These are phyloP conservation scores for Neurospora hispaniola DNA, from an alignment of 495 filamentous ascomycete genomes.

Conservation along the genomic window DNA sequence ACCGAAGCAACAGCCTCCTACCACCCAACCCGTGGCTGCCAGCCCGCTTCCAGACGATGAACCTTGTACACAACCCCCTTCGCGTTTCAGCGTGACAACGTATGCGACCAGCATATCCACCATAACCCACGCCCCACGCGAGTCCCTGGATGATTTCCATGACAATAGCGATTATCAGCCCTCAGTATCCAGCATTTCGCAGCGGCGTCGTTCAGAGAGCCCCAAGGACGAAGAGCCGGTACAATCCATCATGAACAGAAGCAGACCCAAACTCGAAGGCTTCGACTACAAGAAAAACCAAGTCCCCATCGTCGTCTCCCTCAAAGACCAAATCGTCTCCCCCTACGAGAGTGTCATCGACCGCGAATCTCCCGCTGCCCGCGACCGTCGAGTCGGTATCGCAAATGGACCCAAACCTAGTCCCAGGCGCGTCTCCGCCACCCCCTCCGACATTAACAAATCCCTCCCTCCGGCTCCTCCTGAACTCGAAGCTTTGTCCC, in stretches of 20 bases:
- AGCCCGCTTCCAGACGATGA: constrained; percentile 7
- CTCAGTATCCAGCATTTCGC: constrained; percentile 23
- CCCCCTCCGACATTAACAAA: constrained; percentile 37
- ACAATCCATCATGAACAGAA: constrained; percentile 28
- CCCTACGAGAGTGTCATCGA: constrained; percentile 6
- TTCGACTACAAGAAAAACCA: neutral
- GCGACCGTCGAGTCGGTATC: constrained; percentile 4
- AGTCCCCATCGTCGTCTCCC: constrained; percentile 19
- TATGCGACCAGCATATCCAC: constrained; percentile 43
- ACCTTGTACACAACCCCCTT: constrained; percentile 42
- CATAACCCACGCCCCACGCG: constrained; percentile 42
- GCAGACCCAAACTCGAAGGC: constrained; percentile 16
- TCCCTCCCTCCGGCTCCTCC: constrained; percentile 47
- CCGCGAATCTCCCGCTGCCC: constrained; percentile 5
- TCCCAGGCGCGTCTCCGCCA: constrained; percentile 14
- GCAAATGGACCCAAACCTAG: neutral
- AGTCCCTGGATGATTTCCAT: constrained; percentile 32
- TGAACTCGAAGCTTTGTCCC: constrained; percentile 4
- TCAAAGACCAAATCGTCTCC: constrained; percentile 18
- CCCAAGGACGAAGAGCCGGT: neutral
- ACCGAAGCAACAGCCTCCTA: constrained; percentile 10
- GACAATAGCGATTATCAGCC: constrained; percentile 17
- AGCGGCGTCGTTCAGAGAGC: constrained; percentile 1
- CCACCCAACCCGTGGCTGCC: constrained; percentile 9
- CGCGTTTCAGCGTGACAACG: constrained; percentile 66